These are phyloP conservation scores for Sugiyamaella neomexicana DNA, from an alignment of 1,139 yeast genomes.

Conservation along the genomic window DNA sequence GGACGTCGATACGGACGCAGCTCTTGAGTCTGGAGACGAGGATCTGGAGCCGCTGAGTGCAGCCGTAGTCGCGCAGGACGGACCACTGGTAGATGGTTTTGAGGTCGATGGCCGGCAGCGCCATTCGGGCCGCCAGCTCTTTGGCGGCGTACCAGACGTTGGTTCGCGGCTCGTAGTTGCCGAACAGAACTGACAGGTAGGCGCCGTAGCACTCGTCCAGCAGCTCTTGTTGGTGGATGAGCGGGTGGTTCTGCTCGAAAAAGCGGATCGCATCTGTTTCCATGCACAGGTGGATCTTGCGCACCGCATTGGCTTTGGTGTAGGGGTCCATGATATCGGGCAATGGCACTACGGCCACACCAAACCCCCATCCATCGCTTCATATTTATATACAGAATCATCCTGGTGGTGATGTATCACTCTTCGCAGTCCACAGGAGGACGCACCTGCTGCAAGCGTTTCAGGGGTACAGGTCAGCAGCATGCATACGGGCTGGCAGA, in stretches of 20 bases:
- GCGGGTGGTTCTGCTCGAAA: slow-evolving; percentile 2
- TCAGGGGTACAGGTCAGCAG: too few species aligned
- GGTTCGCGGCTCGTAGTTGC: neutral
- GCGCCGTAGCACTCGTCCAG: slow-evolving; percentile 6
- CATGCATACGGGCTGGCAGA: too few species aligned
- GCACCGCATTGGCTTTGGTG: neutral
- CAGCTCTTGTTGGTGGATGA: neutral
- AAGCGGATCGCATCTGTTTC: slow-evolving; percentile 11
- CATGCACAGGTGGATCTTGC: slow-evolving; percentile 4
- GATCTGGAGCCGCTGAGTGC: neutral
- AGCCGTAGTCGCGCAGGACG: neutral
- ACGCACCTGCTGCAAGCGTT: too few species aligned
- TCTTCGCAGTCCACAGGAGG: too few species aligned
- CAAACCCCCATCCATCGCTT: neutral
- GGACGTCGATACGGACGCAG: neutral
- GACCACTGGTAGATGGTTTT: neutral
- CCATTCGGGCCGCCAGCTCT: slow-evolving; percentile 1
- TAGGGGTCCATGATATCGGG: slow-evolving; percentile 1
- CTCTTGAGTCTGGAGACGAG: slow-evolving; percentile 1
- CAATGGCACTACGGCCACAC: neutral
- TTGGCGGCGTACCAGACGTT: neutral
- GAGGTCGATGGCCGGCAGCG: neutral
- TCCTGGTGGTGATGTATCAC: neutral
- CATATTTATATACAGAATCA: neutral
- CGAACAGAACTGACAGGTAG: neutral